phyloP scores from a whole-genome alignment of 768 basidiomycete species.

The Amanita polypyramis region DNA sequence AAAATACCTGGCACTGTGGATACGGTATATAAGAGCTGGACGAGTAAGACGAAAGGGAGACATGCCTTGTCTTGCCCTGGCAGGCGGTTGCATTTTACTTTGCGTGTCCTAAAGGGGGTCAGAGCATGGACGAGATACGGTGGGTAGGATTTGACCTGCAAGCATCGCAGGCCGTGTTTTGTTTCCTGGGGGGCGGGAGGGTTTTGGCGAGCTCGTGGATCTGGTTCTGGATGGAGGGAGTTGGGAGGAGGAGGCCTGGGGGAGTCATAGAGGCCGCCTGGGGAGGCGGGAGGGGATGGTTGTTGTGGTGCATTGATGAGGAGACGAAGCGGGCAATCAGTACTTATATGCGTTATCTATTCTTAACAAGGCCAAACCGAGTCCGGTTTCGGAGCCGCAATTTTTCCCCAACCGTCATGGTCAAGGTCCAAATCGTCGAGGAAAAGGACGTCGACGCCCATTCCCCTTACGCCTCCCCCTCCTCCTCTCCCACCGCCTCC shows the following conservation, averaged over 20 bases:
- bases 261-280: constrained; percentile 10
- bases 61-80: constrained; percentile 75
- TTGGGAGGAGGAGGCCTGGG: constrained; percentile 52
- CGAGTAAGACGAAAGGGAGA: constrained; percentile 12
- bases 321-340: constrained; percentile 12
- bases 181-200: constrained; percentile 77
- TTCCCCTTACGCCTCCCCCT: constrained; percentile 67
- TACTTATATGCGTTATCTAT: constrained; percentile 19
- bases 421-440: constrained; percentile 87
- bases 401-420: constrained; percentile 42
- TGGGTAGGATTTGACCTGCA: constrained; percentile 48
- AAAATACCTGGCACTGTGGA: constrained; percentile 53
- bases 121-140: not conserved
- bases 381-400: constrained; percentile 18
- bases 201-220: constrained; percentile 75
- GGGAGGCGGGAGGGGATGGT: constrained; percentile 13
- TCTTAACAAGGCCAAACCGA: constrained; percentile 4
- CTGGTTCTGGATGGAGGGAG: constrained; percentile 65
- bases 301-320: constrained; percentile 12
- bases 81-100: constrained; percentile 81
- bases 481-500: constrained; percentile 64
- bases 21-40: not conserved
- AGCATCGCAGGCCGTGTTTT: constrained; percentile 90
- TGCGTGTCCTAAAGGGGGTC: constrained; percentile 49
- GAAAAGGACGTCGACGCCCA: constrained; percentile 51